Evolutionary conservation across 164 flowering plant species (phyloP).

Genomic region (Nymphaea thermarum): DNA sequence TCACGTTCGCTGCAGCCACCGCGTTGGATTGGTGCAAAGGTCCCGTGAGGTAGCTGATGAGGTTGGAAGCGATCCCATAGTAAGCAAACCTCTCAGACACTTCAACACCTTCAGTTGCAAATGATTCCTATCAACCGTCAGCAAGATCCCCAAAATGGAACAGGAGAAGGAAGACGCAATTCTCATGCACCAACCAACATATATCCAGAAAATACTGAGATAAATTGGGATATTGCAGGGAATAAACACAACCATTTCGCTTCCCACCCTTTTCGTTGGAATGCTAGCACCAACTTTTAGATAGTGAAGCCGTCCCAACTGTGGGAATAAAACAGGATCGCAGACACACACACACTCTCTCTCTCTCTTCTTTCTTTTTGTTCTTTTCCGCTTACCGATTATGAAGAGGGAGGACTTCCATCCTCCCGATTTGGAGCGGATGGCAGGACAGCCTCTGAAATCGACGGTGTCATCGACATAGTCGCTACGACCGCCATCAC

Average conservation of each 20-base stretch:
- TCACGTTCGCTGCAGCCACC: conserved; percentile 21
- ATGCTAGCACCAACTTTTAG: too few relatives aligned
- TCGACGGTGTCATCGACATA: conserved; percentile 32
- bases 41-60: conserved; percentile 42
- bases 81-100: conserved; percentile 50
- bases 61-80: conserved; percentile 36
- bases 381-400: conserved; percentile 15
- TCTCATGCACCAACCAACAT: too few relatives aligned
- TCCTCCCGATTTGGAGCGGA: conserved; percentile 27
- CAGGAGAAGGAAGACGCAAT: too few relatives aligned
- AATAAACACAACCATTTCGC: too few relatives aligned
- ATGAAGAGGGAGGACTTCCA: conserved; percentile 54
- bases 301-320: not conserved
- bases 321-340: not conserved
- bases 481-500: conserved; percentile 2
- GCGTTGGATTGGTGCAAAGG: conserved; percentile 28
- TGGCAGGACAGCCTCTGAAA: conserved; percentile 22
- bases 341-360: not conserved
- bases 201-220: not conserved
- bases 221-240: too few relatives aligned
- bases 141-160: too few relatives aligned
- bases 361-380: too few relatives aligned
- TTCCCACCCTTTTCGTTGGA: too few relatives aligned
- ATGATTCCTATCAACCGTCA: too few relatives aligned
- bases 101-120: conserved; percentile 23